Conservation (phyloP, 371 early-diverging fungal species). For the Mucor mucedo region DNA sequence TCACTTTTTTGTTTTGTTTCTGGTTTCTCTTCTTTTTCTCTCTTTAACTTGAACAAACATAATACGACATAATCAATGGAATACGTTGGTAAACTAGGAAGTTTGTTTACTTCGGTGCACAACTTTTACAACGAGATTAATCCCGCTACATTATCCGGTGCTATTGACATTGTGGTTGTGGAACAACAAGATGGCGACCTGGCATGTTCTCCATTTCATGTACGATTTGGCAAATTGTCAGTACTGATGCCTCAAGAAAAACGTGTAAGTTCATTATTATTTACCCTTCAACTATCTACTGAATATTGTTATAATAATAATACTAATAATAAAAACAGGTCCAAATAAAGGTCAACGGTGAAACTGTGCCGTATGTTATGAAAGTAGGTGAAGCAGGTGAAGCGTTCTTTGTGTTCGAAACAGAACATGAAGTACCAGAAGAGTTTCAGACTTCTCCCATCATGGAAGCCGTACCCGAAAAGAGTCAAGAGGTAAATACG, state of each 20-base stretch:
- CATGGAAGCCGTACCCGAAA: constrained; percentile 61
- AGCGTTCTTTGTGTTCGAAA: constrained; percentile 96
- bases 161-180: constrained; percentile 98
- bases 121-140: constrained; percentile 97
- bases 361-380: constrained; percentile 81
- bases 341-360: constrained; percentile 90
- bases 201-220: constrained; percentile 96
- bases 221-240: constrained; percentile 97
- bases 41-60: neutral
- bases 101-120: constrained; percentile 76
- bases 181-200: constrained; percentile 82
- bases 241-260: constrained; percentile 90
- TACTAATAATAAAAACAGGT: constrained; percentile 55
- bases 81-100: constrained; percentile 51
- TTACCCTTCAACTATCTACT: no score
- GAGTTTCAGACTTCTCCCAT: constrained; percentile 94
- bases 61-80: constrained; percentile 30
- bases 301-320: no score
- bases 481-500: constrained; percentile 36
- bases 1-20: constrained; percentile 1
- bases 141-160: constrained; percentile 97
- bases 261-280: constrained; percentile 48
- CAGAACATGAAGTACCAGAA: constrained; percentile 83
- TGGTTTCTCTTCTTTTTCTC: constrained; percentile 12
- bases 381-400: constrained; percentile 99